phyloP scores from a whole-genome alignment of 805 yeast genomes.

The Ogataea methanolica region DNA sequence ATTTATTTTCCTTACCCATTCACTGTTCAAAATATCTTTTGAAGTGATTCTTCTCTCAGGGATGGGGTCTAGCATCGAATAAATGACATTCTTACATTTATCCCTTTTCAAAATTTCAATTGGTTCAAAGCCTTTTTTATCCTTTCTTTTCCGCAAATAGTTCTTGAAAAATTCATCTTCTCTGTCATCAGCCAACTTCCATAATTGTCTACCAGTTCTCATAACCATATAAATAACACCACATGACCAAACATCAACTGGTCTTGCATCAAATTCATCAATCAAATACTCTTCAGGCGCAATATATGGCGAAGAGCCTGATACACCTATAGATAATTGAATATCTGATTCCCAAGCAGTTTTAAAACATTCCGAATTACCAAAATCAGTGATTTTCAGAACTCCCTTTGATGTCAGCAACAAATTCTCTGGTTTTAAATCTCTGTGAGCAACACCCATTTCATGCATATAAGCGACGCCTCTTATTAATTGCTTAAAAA shows the following conservation, averaged over 20 bases:
- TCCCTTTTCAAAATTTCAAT: constrained; percentile 82
- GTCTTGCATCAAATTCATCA: constrained; percentile 71
- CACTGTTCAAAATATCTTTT: constrained; percentile 81
- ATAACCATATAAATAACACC: constrained; percentile 91
- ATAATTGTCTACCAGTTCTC: constrained; percentile 90
- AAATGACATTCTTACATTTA: constrained; percentile 87
- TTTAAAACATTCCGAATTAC: constrained; percentile 75
- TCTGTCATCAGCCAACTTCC: constrained; percentile 69
- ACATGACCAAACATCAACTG: constrained; percentile 88
- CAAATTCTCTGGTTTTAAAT: constrained; percentile 83
- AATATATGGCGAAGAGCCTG: constrained; percentile 86
- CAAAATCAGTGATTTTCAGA: constrained; percentile 83
- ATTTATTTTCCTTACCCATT: constrained; percentile 90
- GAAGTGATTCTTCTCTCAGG: constrained; percentile 86
- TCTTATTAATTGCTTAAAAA: constrained; percentile 76
- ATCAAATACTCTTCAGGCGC: constrained; percentile 80
- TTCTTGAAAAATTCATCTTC: constrained; percentile 78
- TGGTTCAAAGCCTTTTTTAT: constrained; percentile 85
- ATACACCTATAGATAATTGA: constrained; percentile 67
- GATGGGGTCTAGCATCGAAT: constrained; percentile 88
- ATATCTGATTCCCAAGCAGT: constrained; percentile 81
- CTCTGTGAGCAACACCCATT: constrained; percentile 87
- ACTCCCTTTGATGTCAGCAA: constrained; percentile 67
- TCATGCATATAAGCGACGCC: constrained; percentile 88
- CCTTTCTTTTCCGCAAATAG: constrained; percentile 74